A percentile compares a stretch with the other conserved stretches of the same genome.
Conservation (phyloP, 345 rosid genomes). For the Citrus glauca region DNA sequence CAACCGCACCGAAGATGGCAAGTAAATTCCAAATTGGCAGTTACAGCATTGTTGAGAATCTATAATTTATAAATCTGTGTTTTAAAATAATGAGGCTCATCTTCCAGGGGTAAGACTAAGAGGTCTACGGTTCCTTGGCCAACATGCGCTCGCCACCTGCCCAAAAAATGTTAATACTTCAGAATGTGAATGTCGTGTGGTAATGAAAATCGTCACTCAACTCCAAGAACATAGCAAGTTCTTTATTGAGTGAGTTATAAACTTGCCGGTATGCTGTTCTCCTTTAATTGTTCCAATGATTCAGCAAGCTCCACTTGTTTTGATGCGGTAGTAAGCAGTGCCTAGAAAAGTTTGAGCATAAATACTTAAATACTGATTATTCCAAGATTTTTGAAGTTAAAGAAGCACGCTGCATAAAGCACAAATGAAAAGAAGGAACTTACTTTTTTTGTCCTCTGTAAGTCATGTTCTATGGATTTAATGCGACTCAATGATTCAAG, state of each 20-base stretch:
- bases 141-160: constrained; percentile 64
- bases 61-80: neutral
- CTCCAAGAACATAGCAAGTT: neutral
- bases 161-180: neutral
- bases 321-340: constrained; percentile 80
- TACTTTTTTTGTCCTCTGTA: constrained; percentile 88
- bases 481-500: constrained; percentile 77
- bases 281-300: constrained; percentile 66
- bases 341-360: constrained; percentile 39
- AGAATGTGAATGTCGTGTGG: constrained; percentile 1
- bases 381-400: neutral
- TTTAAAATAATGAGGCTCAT: constrained; percentile 9
- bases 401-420: neutral
- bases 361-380: neutral
- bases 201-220: neutral
- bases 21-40: neutral
- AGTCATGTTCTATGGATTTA: constrained; percentile 76
- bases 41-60: neutral
- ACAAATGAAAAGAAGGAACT: neutral
- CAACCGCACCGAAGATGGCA: constrained; percentile 3
- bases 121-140: constrained; percentile 60
- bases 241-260: neutral
- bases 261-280: constrained; percentile 51
- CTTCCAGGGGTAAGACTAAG: constrained; percentile 29
- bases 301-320: constrained; percentile 91